Evolutionary conservation across 352 stramenopile genomes (phyloP).

Genomic region (Phytophthora chlamydospora): DNA sequence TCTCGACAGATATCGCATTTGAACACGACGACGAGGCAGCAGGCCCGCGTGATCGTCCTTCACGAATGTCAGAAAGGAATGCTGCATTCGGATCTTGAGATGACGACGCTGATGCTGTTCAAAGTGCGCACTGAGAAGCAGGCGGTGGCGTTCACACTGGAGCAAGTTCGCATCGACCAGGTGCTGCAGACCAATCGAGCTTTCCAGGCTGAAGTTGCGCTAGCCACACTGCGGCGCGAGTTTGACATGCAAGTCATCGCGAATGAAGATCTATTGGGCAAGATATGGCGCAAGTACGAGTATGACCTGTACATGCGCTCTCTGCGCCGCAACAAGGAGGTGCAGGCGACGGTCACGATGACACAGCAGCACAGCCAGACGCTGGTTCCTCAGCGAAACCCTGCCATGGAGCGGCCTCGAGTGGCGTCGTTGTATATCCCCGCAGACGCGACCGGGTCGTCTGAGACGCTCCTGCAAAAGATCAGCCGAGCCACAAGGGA

Average conservation of each 20-base stretch:
- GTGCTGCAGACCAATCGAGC: constrained; percentile 53
- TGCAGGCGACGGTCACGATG: constrained; percentile 64
- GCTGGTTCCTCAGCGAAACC: constrained; percentile 67
- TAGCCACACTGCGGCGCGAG: constrained; percentile 46
- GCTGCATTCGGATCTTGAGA: constrained; percentile 55
- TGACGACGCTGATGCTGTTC: constrained; percentile 29
- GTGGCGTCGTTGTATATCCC: constrained; percentile 57
- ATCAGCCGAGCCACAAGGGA: constrained; percentile 57
- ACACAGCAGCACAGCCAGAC: constrained; percentile 55
- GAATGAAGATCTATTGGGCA: constrained; percentile 61
- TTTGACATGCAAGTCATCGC: constrained; percentile 58
- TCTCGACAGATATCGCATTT: constrained; percentile 51
- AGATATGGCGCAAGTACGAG: constrained; percentile 68
- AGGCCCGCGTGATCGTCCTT: constrained; percentile 42
- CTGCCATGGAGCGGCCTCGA: constrained; percentile 61
- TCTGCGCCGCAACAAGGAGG: constrained; percentile 53
- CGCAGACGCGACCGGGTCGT: constrained; percentile 29
- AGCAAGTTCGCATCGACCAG: constrained; percentile 51
- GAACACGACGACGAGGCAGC: constrained; percentile 47
- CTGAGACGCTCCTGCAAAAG: constrained; percentile 59
- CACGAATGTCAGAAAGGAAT: constrained; percentile 61
- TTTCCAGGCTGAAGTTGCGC: constrained; percentile 46
- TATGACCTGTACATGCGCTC: constrained; percentile 66
- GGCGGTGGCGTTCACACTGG: constrained; percentile 25
- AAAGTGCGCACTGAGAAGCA: constrained; percentile 27